A percentile compares a stretch with the other conserved stretches of the same genome.
These are phyloP conservation scores for Corymbia maculata DNA, from an alignment of 345 rosid genomes.

Conservation along the genomic window DNA sequence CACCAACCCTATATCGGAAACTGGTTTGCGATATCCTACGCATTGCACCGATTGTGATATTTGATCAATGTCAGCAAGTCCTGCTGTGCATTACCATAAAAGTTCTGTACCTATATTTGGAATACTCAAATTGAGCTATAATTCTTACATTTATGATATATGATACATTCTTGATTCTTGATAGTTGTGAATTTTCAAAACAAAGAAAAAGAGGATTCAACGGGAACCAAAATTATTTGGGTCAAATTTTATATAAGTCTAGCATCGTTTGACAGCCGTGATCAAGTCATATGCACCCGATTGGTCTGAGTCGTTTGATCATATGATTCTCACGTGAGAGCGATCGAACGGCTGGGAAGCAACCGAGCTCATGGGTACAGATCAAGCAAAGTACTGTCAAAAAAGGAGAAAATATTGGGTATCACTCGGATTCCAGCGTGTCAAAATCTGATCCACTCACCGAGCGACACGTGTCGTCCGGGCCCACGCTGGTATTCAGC, in stretches of 20 bases:
- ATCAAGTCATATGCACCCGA: rapidly evolving
- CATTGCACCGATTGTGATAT: too few species aligned
- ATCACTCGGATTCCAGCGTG: too few species aligned
- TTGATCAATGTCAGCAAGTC: too few species aligned
- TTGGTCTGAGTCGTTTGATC: rapidly evolving
- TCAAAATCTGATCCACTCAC: too few species aligned
- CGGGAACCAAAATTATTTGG: too few species aligned
- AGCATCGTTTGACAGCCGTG: rapidly evolving
- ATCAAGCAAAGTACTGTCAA: rapidly evolving
- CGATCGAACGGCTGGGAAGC: neutral
- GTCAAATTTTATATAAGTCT: rapidly evolving
- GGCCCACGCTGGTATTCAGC: too few species aligned
- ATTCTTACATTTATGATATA: neutral
- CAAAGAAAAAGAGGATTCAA: too few species aligned
- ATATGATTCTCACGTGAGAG: rapidly evolving
- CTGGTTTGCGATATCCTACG: rapidly evolving
- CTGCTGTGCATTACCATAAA: too few species aligned
- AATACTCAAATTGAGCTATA: rapidly evolving
- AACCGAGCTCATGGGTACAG: rapidly evolving
- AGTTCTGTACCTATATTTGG: neutral
- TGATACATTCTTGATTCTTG: neutral
- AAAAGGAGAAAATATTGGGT: neutral
- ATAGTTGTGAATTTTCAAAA: too few species aligned
- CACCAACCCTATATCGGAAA: neutral
- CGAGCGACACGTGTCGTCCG: too few species aligned